These are phyloP conservation scores for Trichoderma koningii DNA, from an alignment of 2,329 filamentous ascomycete species.

Conservation along the genomic window DNA sequence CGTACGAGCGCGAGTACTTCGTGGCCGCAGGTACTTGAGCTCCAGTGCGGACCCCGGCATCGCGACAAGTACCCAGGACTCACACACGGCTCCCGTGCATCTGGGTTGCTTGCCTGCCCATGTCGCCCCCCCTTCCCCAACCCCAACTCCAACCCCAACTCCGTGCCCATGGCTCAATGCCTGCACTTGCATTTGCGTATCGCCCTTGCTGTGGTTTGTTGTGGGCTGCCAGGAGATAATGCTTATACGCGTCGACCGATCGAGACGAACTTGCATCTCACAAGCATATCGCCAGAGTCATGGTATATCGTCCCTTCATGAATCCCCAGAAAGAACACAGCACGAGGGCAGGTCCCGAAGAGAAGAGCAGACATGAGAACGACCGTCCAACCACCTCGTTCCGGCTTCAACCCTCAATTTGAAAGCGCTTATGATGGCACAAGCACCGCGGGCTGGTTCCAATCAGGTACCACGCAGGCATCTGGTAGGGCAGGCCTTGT, in stretches of 20 bases:
- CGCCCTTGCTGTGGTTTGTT: background rate
- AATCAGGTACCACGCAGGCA: slow-evolving; percentile 20
- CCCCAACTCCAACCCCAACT: slow-evolving; percentile 7
- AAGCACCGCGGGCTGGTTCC: slow-evolving; percentile 12
- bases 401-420: slow-evolving; percentile 13
- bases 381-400: background rate
- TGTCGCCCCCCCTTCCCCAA: slow-evolving; percentile 9
- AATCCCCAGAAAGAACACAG: no score
- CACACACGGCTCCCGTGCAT: background rate
- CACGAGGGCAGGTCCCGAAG: no score
- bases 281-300: no score
- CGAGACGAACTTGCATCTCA: no score
- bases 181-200: background rate
- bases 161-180: slow-evolving; percentile 8
- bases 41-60: no score
- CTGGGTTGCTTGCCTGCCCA: slow-evolving; percentile 3
- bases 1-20: background rate
- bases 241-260: background rate
- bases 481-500: slow-evolving; percentile 22
- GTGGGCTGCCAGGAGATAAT: background rate
- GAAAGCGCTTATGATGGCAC: slow-evolving; percentile 21
- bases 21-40: no score
- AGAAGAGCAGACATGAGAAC: no score
- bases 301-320: no score
- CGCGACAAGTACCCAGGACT: background rate